Evolutionary conservation across 805 yeast genomes (phyloP).

Genomic region (Brettanomyces naardenensis): DNA sequence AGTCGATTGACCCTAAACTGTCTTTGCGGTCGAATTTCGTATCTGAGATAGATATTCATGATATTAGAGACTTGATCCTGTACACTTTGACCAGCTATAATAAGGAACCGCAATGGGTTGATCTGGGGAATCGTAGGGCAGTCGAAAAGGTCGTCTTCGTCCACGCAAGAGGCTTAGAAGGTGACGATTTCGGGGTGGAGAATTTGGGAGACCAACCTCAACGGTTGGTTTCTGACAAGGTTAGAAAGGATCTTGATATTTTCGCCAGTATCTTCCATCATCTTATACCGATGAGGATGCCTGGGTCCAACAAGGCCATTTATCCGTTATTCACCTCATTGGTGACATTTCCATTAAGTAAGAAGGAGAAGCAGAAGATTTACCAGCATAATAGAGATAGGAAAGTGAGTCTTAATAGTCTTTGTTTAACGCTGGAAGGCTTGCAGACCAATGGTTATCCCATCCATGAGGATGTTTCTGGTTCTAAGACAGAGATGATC

Average conservation of each 20-base stretch:
- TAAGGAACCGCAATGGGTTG: constrained; percentile 41
- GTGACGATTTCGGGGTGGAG: constrained; percentile 33
- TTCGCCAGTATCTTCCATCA: constrained; percentile 32
- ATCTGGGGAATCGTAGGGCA: constrained; percentile 36
- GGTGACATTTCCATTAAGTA: constrained; percentile 47
- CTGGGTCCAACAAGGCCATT: constrained; percentile 56
- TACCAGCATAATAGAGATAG: constrained; percentile 25
- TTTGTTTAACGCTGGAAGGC: constrained; percentile 43
- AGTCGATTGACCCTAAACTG: constrained; percentile 12
- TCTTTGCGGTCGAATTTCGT: constrained; percentile 7
- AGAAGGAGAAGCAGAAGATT: constrained; percentile 42
- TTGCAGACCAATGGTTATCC: constrained; percentile 45
- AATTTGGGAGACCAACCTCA: constrained; percentile 9
- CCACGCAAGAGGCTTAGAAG: constrained; percentile 57
- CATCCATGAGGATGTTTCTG: constrained; percentile 37
- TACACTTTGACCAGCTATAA: constrained; percentile 34
- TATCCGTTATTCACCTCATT: constrained; percentile 49
- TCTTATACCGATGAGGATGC: constrained; percentile 45
- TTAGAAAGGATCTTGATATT: constrained; percentile 21
- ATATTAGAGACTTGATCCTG: constrained; percentile 37
- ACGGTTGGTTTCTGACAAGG: constrained; percentile 4
- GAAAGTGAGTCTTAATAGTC: constrained; percentile 41
- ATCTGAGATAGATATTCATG: constrained; percentile 9
- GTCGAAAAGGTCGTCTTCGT: constrained; percentile 51
- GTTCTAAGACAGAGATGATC: constrained; percentile 13